These are phyloP conservation scores for Skeletonema tropicum DNA, from an alignment of 108 stramenopile genomes.

Conservation along the genomic window DNA sequence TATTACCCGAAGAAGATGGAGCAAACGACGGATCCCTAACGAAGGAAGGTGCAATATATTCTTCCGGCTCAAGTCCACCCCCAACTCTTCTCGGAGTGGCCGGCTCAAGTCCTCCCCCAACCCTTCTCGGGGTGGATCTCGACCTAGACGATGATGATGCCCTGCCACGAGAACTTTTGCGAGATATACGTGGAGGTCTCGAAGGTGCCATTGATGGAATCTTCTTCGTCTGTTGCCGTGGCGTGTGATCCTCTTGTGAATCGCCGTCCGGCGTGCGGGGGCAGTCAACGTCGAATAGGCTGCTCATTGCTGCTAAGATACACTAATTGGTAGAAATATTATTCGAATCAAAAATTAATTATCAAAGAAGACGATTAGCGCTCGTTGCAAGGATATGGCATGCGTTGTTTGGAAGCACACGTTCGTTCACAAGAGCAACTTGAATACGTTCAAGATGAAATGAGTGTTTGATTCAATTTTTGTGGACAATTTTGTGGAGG, in stretches of 20 bases:
- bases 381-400: no score
- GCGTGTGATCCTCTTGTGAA: not conserved
- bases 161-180: not conserved
- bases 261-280: conserved; percentile 48
- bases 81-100: not conserved
- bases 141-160: conserved; percentile 14
- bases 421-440: no score
- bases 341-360: no score
- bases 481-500: no score
- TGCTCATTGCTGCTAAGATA: not conserved
- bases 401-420: no score
- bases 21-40: not conserved
- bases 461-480: no score
- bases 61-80: conserved; percentile 40
- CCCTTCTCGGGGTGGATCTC: not conserved
- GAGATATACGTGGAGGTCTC: not conserved
- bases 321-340: no score
- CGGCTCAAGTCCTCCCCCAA: no score
- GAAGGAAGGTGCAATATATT: conserved; percentile 15
- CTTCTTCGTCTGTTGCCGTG: conserved; percentile 2
- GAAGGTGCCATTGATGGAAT: not conserved
- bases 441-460: no score
- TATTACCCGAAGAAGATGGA: conserved; percentile 1
- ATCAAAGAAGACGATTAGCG: no score
- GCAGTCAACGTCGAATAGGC: conserved; percentile 46